A percentile compares a stretch with the other conserved stretches of the same genome.
These are phyloP conservation scores for Chaetomium strumarium DNA, from an alignment of 2,329 filamentous ascomycete species.

Conservation along the genomic window DNA sequence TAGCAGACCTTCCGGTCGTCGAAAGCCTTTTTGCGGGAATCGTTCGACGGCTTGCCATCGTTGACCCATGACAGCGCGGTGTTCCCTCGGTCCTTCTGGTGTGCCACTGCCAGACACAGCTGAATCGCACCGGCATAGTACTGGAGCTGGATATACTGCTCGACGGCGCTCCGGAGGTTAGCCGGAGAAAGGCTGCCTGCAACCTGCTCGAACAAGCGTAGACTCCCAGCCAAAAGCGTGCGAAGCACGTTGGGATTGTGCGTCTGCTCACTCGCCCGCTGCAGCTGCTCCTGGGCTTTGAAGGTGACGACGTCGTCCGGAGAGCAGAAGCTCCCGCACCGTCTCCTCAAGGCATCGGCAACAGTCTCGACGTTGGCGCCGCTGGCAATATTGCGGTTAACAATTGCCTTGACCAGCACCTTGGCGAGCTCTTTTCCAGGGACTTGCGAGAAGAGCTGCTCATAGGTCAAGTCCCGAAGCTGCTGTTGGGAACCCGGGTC, in stretches of 20 bases:
- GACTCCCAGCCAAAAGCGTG: conserved; percentile 78
- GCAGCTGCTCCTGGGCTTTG: conserved; percentile 93
- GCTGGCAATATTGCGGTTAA: conserved; percentile 94
- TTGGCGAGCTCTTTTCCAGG: conserved; percentile 86
- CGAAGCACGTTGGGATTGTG: conserved; percentile 70
- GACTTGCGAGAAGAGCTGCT: conserved; percentile 74
- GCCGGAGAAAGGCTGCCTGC: conserved; percentile 74
- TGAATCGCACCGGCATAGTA: conserved; percentile 94
- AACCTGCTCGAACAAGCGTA: conserved; percentile 83
- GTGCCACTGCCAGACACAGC: conserved; percentile 75
- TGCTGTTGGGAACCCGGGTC: conserved; percentile 63
- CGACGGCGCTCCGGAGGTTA: conserved; percentile 71
- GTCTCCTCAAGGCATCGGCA: conserved; percentile 82
- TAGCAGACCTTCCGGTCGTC: conserved; percentile 74
- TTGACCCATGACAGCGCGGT: conserved; percentile 79
- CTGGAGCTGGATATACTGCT: conserved; percentile 72
- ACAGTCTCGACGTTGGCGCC: conserved; percentile 97
- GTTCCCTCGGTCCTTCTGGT: conserved; percentile 81
- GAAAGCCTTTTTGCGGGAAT: conserved; percentile 63
- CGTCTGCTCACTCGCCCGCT: conserved; percentile 75
- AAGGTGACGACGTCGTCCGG: conserved; percentile 96
- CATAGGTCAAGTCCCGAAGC: conserved; percentile 75
- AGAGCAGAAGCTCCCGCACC: conserved; percentile 96
- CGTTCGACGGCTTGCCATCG: conserved; percentile 67
- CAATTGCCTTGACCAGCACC: conserved; percentile 92